Base-by-base conservation (phyloP, 306 rosid species). In the Comarum palustre region DNA sequence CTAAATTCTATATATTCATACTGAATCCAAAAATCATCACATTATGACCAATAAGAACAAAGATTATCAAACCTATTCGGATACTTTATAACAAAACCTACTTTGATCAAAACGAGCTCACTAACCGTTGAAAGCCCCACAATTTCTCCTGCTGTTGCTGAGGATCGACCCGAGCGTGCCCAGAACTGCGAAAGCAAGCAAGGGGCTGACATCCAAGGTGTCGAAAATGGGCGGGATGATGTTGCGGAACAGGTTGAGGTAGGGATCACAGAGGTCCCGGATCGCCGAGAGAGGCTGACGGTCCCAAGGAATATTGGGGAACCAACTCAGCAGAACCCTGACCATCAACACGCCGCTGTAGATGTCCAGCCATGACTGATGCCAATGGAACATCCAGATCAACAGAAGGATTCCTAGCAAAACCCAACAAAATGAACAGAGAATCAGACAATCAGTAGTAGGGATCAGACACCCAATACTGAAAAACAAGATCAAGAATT, bases 231-330 rank as follows among this genome's bases (percentile, higher is more conserved):
- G 99, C 0, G 99, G 99, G 36, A 91, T 88, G 38, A 94, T 84
- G 42, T 94, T 94, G 14, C 99, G 83, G 36, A 94, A 94, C 54
- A 94, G 85, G 46, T 89, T 90, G 24, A 94, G 81, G 75, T 91
- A 94, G 1, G 97, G 97, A 79, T 90, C 99, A 19, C 99, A 94
- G 4, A 94, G 92, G 81, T 94, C 99, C 0, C 96, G 72, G 17
- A 94, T 94, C 0, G 97, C 97, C 0, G 95, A 94, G 0, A 94
- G 86, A 7, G 99, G 99, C 55, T 94, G 97, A 0, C 91, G 84
- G 6, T 93, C 98, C 98, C 97, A 93, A 0, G 98, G 96, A 69
- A 93, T 90, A 36, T 93, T 94, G 0, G 99, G 99, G 83, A 94
- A 94, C 99, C 99, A 94, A 71, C 97, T 91, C 43, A 91, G 94